Percentiles rank a stretch among this genome's conserved stretches.
phyloP scores from a whole-genome alignment of 345 rosid species.

The Eucalyptus decipiens region DNA sequence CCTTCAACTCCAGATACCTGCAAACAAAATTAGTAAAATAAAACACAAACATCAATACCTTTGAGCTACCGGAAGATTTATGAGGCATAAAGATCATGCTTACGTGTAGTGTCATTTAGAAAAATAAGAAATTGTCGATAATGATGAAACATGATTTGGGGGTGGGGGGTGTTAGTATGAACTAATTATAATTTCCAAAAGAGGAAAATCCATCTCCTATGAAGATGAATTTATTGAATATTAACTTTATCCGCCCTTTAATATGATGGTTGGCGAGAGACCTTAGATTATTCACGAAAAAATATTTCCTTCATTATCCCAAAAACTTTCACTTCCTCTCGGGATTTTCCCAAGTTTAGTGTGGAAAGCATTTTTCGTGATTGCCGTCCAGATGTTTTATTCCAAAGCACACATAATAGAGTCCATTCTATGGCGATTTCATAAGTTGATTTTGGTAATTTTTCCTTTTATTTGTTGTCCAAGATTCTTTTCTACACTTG shows the following conservation, averaged over 20 bases:
- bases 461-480: neutral
- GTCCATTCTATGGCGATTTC: neutral
- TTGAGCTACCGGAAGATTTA: neutral
- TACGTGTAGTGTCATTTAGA: neutral
- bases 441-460: neutral
- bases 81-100: neutral
- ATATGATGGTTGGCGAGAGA: neutral
- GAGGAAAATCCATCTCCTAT: neutral
- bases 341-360: neutral
- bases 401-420: neutral
- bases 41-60: neutral
- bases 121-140: neutral
- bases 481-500: neutral
- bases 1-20: conserved; percentile 45
- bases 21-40: neutral
- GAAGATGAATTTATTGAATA: neutral
- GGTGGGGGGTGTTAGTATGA: neutral
- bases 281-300: neutral
- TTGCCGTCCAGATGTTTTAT: neutral
- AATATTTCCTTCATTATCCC: neutral
- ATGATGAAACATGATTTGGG: neutral
- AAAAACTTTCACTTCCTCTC: neutral
- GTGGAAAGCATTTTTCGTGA: neutral
- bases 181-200: neutral
- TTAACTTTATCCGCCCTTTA: neutral